Percentiles rank a stretch among this genome's conserved stretches.
Evolutionary conservation across 108 stramenopile species (phyloP).

Genomic region (Poteriospumella lacustris): DNA sequence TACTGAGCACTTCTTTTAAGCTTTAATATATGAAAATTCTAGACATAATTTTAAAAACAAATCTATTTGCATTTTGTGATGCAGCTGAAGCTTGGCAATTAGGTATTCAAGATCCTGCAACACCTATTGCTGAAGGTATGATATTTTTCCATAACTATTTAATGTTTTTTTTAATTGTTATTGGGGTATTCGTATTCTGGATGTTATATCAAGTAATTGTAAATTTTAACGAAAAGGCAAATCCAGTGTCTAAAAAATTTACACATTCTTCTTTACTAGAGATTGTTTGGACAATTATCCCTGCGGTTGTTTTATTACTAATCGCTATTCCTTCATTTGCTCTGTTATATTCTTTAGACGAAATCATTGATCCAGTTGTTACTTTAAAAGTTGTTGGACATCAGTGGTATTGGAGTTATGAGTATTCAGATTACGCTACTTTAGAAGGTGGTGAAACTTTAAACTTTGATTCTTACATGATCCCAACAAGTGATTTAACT

Average conservation of each 20-base stretch:
- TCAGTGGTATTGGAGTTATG: conserved; percentile 43
- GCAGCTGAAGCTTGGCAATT: conserved; percentile 33
- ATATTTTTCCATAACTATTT: conserved; percentile 38
- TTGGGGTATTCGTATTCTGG: conserved; percentile 33
- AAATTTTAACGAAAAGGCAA: conserved; percentile 28
- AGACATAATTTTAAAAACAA: conserved; percentile 2
- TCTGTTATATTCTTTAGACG: conserved; percentile 38
- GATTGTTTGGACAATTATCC: conserved; percentile 40
- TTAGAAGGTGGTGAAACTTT: conserved; percentile 31
- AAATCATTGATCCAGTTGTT: conserved; percentile 38
- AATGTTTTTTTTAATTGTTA: conserved; percentile 26
- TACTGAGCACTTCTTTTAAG: conserved; percentile 22
- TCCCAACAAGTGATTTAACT: conserved; percentile 34
- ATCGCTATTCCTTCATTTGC: conserved; percentile 40
- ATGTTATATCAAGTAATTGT: not conserved
- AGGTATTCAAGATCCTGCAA: conserved; percentile 39
- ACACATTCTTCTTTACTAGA: conserved; percentile 32
- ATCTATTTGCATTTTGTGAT: conserved; percentile 31
- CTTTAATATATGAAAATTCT: conserved; percentile 31
- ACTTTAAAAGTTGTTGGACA: conserved; percentile 39
- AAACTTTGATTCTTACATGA: conserved; percentile 39
- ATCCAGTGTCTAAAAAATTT: conserved; percentile 22
- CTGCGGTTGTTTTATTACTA: conserved; percentile 31
- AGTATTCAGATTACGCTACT: conserved; percentile 35
- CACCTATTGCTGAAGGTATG: conserved; percentile 39